Evolutionary conservation across 495 filamentous ascomycete genomes (phyloP), one percentile per base, ranked within the genome.

Genomic region (Aspergillus carlsbadensis): DNA sequence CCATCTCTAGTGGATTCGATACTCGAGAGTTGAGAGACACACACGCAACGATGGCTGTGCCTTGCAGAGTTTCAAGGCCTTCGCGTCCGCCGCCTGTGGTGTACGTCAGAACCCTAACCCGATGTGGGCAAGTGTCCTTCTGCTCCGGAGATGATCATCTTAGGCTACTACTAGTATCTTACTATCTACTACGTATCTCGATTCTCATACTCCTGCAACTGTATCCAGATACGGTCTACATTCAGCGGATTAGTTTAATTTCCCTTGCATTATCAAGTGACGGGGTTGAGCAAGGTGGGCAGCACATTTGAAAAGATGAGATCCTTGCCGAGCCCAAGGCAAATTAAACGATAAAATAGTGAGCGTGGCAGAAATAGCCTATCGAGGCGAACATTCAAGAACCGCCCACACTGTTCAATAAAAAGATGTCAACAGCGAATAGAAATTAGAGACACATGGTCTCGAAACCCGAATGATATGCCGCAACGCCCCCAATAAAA

Each of bases 401-500:
- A 31, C 34, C 51, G 39, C 52, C 40, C 35, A 33, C 35, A 45
- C 36, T 51, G 15, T 35, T 37, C 15, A 52, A 33, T 17, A 52
- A 43, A 43, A 36, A 53, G 24, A 57, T 58, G 56, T 55, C 52
- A 21, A 44, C 43, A 21, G 22, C 21, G 35, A 43, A 57, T 24
- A 3, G 39, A 49, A 40, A 53, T 42, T 37, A 56, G 41, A 52
- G 57, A 40, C 17, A 52, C 55, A 49, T 39, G 34, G 34, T 58
- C 17, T 26, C 44, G 46, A 58, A 57, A 37, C 35, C 56, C 56
- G 47, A 51, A 50, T 42, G 35, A 48, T 60, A 37, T 56, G 56
- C 61, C 61, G 53, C 59, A 62, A 61, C 60, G 59, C 61, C 65
- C 26, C 48, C 29, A 48, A 44, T 61, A 60, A 52, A 63, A 59